Evolutionary conservation across 139 green algal genomes (phyloP), one percentile per base, ranked within the genome.

Genomic region (Coelastrella sp.): DNA sequence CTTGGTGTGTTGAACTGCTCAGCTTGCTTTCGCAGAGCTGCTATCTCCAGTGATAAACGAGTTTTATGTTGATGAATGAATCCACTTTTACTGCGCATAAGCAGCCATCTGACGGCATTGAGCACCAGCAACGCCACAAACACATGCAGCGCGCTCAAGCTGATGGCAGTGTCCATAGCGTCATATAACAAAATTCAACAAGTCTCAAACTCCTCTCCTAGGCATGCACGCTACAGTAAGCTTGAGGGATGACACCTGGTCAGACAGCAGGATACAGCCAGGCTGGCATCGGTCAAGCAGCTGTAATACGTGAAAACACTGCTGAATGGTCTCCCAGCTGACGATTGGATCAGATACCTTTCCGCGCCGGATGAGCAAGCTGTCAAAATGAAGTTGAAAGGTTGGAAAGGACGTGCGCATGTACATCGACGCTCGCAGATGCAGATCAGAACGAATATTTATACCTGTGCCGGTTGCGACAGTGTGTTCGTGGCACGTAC

Each of bases 1-100:
- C 54, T 78, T 6, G 91, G 91, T 23, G 71, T 91, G 65, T 94
- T 94, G 14, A 91, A 82, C 54, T 58, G 65, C 73, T 86, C 84
- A 10, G 88, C 89, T 56, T 91, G 61, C 71, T 68, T 87, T 6
- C 88, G 57, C n/a, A 91, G 23, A 16, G 89, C 76, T 60, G 82
- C 20, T 10, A 85, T 82, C 17, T 89, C 89, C 61, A 65, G 19
- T 7, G 78, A 54, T 14, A 91, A 59, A 1, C 87, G 65, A 22
- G 77, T 61, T 65, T 87, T 91, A 20, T 91, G 87, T 57, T 87
- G 87, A 19, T 87, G 78, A 11, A 87, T 17, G 17, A 82, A 91
- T 4, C 87, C 87, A 61, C 32, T 87, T 47, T 87, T 79, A n/a
- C 87, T 91, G 11, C 87, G 77, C 32, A 75, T 22, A 13, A 86